phyloP scores from a whole-genome alignment of 768 basidiomycete genomes.

The Panus rudis region DNA sequence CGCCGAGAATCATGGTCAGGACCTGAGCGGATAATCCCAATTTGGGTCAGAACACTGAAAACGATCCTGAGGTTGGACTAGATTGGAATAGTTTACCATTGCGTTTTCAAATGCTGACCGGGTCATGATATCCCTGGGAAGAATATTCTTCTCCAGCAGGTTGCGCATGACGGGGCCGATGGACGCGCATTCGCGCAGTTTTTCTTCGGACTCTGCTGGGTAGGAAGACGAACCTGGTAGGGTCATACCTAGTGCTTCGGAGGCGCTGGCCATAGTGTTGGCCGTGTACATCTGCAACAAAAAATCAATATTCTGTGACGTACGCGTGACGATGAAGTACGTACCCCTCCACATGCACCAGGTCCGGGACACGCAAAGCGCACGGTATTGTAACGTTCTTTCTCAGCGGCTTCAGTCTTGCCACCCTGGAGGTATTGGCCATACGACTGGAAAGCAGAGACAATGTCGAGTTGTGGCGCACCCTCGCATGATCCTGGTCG shows the following conservation, averaged over 20 bases:
- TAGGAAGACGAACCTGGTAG: constrained; percentile 95
- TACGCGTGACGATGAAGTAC: constrained; percentile 23
- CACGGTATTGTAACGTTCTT: constrained; percentile 77
- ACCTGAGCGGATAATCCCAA: constrained; percentile 42
- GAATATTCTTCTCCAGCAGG: constrained; percentile 85
- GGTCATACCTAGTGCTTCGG: constrained; percentile 94
- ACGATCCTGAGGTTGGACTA: not conserved
- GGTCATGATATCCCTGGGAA: constrained; percentile 96
- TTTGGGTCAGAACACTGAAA: constrained; percentile 9
- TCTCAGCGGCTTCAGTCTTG: constrained; percentile 75
- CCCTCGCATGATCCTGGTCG: constrained; percentile 89
- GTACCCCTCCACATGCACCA: constrained; percentile 94
- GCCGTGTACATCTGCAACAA: constrained; percentile 85
- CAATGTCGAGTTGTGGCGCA: constrained; percentile 83
- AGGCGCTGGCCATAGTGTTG: constrained; percentile 96
- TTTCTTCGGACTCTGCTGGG: constrained; percentile 89
- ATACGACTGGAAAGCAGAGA: constrained; percentile 97
- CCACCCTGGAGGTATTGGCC: constrained; percentile 93
- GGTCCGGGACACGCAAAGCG: constrained; percentile 95
- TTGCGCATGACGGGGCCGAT: constrained; percentile 81
- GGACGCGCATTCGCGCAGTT: constrained; percentile 73
- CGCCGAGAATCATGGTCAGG: constrained; percentile 93
- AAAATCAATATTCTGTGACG: not conserved
- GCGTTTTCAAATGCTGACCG: constrained; percentile 96
- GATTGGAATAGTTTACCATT: constrained; percentile 50